Conservation (phyloP, 441 rosid genomes). For the Arabidopsis lyrata region DNA sequence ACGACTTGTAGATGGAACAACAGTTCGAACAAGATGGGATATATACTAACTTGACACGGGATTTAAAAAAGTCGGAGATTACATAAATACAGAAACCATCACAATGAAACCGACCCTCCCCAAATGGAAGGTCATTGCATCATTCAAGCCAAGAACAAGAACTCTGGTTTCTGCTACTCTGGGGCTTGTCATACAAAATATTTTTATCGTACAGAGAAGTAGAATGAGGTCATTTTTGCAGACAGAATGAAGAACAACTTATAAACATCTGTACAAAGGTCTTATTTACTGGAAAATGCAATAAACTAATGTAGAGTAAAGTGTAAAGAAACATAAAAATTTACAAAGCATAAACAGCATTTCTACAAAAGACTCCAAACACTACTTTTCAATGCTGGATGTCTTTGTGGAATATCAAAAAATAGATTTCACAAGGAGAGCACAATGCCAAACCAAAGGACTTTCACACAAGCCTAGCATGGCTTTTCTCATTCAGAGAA, state of each 20-base stretch:
- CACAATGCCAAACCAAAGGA: slow-evolving; percentile 26
- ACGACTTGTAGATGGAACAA: neutral
- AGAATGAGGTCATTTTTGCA: slow-evolving; percentile 3
- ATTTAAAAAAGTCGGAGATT: neutral
- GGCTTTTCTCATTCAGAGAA: slow-evolving; percentile 1
- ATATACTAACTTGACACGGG: neutral
- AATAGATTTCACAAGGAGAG: slow-evolving; percentile 9
- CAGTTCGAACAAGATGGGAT: neutral
- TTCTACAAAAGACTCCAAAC: slow-evolving; percentile 23
- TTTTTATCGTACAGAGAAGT: neutral
- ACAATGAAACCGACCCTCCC: neutral
- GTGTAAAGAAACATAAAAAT: slow-evolving; percentile 16
- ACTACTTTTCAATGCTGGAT: slow-evolving; percentile 12
- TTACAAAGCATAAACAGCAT: slow-evolving; percentile 19
- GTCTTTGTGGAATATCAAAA: slow-evolving; percentile 14
- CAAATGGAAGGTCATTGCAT: neutral
- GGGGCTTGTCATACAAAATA: neutral
- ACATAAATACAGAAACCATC: neutral
- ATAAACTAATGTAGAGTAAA: neutral
- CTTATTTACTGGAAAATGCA: neutral
- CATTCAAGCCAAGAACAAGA: neutral
- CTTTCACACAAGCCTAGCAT: slow-evolving; percentile 24
- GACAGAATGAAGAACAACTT: slow-evolving; percentile 21
- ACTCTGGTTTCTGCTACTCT: neutral
- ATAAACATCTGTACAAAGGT: neutral